Percentiles rank a stretch among this genome's conserved stretches.
These are phyloP conservation scores for Periconia macrospinosa DNA, from an alignment of 2,329 filamentous ascomycete species.

Conservation along the genomic window DNA sequence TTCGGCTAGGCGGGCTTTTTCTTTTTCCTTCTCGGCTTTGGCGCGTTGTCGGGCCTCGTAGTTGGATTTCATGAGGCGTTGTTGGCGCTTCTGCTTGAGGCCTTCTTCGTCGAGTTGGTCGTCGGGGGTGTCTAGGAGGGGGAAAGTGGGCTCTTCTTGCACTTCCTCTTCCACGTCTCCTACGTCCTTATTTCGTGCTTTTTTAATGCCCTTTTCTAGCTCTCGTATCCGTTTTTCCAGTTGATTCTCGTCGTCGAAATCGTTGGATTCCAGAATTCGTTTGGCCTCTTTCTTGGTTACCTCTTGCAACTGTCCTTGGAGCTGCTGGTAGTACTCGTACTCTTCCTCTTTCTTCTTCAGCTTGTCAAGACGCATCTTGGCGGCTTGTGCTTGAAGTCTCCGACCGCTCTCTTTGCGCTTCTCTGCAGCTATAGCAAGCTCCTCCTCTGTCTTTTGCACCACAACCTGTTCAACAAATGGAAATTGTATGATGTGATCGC, in stretches of 20 bases:
- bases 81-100: slow-evolving; percentile 89
- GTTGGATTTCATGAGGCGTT: slow-evolving; percentile 90
- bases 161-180: slow-evolving; percentile 79
- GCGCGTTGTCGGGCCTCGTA: slow-evolving; percentile 91
- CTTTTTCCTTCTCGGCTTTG: slow-evolving; percentile 92
- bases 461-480: slow-evolving; percentile 91
- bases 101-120: slow-evolving; percentile 90
- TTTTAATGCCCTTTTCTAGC: slow-evolving; percentile 85
- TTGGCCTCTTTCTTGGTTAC: slow-evolving; percentile 90
- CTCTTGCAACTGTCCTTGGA: slow-evolving; percentile 69
- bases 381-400: slow-evolving; percentile 89
- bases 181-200: slow-evolving; percentile 89
- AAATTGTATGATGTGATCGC: slow-evolving; percentile 87
- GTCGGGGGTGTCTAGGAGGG: slow-evolving; percentile 84
- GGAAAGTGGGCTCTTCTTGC: slow-evolving; percentile 79
- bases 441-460: slow-evolving; percentile 90
- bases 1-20: slow-evolving; percentile 81
- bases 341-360: slow-evolving; percentile 95
- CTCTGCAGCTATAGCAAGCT: slow-evolving; percentile 86
- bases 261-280: slow-evolving; percentile 82
- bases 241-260: slow-evolving; percentile 86
- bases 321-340: slow-evolving; percentile 86
- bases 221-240: slow-evolving; percentile 85
- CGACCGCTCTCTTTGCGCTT: slow-evolving; percentile 93
- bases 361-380: slow-evolving; percentile 95